Conservation (phyloP, 2,329 filamentous ascomycete species). For the Dactylellina haptotyla region DNA sequence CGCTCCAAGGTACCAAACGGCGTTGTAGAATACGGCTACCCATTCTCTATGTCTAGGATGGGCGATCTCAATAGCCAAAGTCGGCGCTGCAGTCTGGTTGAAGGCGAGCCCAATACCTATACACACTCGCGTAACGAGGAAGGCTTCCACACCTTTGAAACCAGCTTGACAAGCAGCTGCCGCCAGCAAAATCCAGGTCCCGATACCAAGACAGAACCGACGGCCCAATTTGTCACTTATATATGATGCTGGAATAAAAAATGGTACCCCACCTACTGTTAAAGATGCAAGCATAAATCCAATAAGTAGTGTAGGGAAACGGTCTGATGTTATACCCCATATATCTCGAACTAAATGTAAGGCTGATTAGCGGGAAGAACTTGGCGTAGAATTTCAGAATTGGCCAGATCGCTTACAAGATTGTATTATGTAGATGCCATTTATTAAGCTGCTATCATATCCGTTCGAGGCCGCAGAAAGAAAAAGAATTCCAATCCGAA, state of each 20-base stretch:
- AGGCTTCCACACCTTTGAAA: background rate
- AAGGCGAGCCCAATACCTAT: slow-evolving; percentile 28
- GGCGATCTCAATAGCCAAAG: slow-evolving; percentile 23
- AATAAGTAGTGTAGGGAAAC: background rate
- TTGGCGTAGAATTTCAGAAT: background rate
- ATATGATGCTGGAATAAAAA: slow-evolving; percentile 1
- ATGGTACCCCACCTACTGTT: background rate
- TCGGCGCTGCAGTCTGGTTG: slow-evolving; percentile 28
- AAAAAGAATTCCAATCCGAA: slow-evolving; percentile 5
- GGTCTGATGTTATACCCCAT: background rate
- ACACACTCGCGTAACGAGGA: background rate
- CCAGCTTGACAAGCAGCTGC: background rate
- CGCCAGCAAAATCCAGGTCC: background rate
- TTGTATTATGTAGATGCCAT: slow-evolving; percentile 15
- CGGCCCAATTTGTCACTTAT: slow-evolving; percentile 19
- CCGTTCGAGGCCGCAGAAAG: slow-evolving; percentile 21
- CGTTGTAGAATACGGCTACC: slow-evolving; percentile 27
- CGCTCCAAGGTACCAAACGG: slow-evolving; percentile 34
- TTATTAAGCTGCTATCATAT: slow-evolving; percentile 19
- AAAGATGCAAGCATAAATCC: slow-evolving; percentile 4
- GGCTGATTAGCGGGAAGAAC: background rate
- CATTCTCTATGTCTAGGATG: slow-evolving; percentile 10
- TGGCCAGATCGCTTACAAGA: slow-evolving; percentile 16
- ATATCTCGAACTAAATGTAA: slow-evolving; percentile 12
- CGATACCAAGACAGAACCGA: background rate